These are phyloP conservation scores for Schizochytrium sp. DNA, from an alignment of 108 stramenopile species.

Conservation along the genomic window DNA sequence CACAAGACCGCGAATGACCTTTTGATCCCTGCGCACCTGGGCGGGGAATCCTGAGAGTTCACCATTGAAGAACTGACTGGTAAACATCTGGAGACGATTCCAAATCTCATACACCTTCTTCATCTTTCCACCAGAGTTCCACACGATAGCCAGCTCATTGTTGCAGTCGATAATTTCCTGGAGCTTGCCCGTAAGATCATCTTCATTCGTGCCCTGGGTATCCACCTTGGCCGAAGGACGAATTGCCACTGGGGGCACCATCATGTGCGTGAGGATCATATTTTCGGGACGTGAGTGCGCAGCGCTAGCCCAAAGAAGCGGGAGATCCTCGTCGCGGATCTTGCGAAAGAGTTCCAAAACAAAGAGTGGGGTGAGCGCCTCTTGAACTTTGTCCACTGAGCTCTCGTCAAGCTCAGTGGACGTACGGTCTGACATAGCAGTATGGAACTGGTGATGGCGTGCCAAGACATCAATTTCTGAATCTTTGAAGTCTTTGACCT, in stretches of 20 bases:
- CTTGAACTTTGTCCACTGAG: background rate
- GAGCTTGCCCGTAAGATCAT: slow-evolving; percentile 97
- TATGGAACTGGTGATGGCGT: slow-evolving; percentile 23
- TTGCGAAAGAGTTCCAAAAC: slow-evolving; percentile 87
- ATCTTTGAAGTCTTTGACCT: slow-evolving; percentile 8
- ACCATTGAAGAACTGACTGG: slow-evolving; percentile 95
- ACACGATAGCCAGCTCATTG: slow-evolving; percentile 86
- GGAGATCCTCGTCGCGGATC: slow-evolving; percentile 94
- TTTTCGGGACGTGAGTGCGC: slow-evolving; percentile 92
- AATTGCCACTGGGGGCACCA: slow-evolving; percentile 99
- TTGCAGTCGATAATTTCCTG: slow-evolving; percentile 97
- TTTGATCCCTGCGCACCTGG: slow-evolving; percentile 67
- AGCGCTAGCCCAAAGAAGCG: slow-evolving; percentile 91
- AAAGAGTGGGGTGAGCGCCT: slow-evolving; percentile 68
- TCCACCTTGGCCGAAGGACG: slow-evolving; percentile 98
- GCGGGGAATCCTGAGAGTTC: slow-evolving; percentile 88
- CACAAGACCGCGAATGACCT: slow-evolving; percentile 94
- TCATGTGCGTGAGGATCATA: slow-evolving; percentile 87
- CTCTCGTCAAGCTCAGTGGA: slow-evolving; percentile 32
- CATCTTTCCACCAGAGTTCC: slow-evolving; percentile 87
- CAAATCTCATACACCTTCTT: slow-evolving; percentile 95
- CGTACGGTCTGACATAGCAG: background rate
- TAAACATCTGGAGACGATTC: slow-evolving; percentile 95
- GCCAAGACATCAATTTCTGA: background rate
- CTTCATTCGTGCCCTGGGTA: slow-evolving; percentile 94